phyloP scores from a whole-genome alignment of 371 early-diverging fungal species.

The Zopfochytrium polystomum region DNA sequence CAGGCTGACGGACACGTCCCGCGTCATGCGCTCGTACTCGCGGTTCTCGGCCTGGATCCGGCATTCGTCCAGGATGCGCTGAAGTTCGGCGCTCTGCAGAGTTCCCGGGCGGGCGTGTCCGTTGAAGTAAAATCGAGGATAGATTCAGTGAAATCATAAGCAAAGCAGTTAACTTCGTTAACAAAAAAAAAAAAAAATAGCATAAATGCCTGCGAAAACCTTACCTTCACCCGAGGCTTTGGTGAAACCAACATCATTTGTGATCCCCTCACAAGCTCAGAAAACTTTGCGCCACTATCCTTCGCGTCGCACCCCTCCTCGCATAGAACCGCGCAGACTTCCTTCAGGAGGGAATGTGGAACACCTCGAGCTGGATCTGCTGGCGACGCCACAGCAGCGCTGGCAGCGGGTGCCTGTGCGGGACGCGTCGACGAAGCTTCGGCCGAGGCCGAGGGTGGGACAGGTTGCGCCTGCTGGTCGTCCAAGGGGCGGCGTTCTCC shows the following conservation, averaged over 20 bases:
- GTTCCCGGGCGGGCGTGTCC: neutral
- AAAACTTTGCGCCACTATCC: too few relatives aligned
- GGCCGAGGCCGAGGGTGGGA: too few relatives aligned
- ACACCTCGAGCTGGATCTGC: too few relatives aligned
- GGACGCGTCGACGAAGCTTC: too few relatives aligned
- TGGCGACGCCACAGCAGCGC: too few relatives aligned
- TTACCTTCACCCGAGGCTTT: constrained; percentile 10
- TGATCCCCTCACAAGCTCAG: constrained; percentile 6
- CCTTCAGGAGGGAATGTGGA: too few relatives aligned
- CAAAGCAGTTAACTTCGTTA: neutral
- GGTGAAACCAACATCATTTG: constrained; percentile 5
- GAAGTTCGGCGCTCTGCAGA: constrained; percentile 28
- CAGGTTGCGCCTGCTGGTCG: too few relatives aligned
- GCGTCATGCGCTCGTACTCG: constrained; percentile 36
- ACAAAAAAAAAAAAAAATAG: neutral
- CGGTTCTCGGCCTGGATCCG: constrained; percentile 27
- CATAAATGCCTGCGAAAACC: neutral
- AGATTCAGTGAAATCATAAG: neutral
- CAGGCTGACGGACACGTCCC: constrained; percentile 5
- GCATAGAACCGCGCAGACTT: too few relatives aligned
- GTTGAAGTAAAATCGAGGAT: neutral
- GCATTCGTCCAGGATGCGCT: constrained; percentile 23
- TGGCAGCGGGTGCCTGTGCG: too few relatives aligned
- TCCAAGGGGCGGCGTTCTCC: too few relatives aligned
- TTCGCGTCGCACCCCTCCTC: too few relatives aligned